Percentiles rank a stretch among this genome's conserved stretches.
These are phyloP conservation scores for Dendrobium huoshanense DNA, from an alignment of 106 monocot species.

Conservation along the genomic window DNA sequence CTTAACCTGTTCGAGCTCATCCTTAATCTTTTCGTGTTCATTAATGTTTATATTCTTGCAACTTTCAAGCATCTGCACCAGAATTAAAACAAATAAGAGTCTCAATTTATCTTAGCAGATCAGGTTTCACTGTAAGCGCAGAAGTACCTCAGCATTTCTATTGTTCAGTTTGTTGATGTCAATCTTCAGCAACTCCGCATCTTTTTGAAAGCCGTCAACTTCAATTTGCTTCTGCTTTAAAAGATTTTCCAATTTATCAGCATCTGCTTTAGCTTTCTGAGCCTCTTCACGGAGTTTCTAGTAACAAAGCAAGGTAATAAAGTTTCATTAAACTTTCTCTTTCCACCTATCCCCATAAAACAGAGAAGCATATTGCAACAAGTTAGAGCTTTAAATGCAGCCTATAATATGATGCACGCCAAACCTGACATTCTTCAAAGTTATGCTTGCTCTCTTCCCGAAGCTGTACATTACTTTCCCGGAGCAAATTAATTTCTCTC, in stretches of 20 bases:
- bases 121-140: not conserved
- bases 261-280: slow-evolving; percentile 63
- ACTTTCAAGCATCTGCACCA: slow-evolving; percentile 68
- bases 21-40: slow-evolving; percentile 60
- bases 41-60: slow-evolving; percentile 35
- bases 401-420: not conserved
- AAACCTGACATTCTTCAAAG: slow-evolving; percentile 92
- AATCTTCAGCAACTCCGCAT: slow-evolving; percentile 34
- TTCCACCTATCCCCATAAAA: not conserved
- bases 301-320: not conserved
- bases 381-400: not conserved
- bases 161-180: slow-evolving; percentile 51
- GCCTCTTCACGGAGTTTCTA: slow-evolving; percentile 76
- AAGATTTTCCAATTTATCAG: slow-evolving; percentile 32
- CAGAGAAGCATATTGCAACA: not conserved
- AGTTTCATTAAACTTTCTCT: not conserved
- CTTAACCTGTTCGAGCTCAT: slow-evolving; percentile 55
- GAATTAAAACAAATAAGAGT: slow-evolving; percentile 2
- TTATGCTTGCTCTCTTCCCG: slow-evolving; percentile 95
- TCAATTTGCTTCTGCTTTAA: slow-evolving; percentile 50
- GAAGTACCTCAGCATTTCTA: slow-evolving; percentile 60
- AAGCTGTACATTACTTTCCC: slow-evolving; percentile 91
- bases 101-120: not conserved
- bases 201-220: slow-evolving; percentile 40
- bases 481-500: slow-evolving; percentile 90